Base-by-base conservation (phyloP, 192 early-diverging fungal species). In the Ambispora gerdemannii region DNA sequence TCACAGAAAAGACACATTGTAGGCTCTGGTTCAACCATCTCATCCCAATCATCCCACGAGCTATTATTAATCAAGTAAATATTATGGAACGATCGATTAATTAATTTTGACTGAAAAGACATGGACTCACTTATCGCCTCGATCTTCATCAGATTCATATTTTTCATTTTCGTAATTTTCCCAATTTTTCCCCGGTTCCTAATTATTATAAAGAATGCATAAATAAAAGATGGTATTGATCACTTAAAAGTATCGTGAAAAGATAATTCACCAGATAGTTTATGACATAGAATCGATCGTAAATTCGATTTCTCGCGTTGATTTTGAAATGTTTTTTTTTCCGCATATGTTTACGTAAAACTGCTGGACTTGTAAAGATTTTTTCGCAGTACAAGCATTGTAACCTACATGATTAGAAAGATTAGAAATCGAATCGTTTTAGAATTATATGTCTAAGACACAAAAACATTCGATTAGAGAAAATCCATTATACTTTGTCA, bases 241-340 rank as follows among this genome's bases (percentile, higher is more conserved):
- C 2, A 19, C 28, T 43, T 64, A 13, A 43, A n/a, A 43, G 7
- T 0, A 65, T 43, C 1, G 11, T 25, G 28, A 50, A 47, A 43
- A 8, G 17, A 24, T 49, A 4, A 60, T 19, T 47, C 15, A 65
- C 63, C 33, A 92, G 70, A 68, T 95, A 95, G 71, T 97, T 97
- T 70, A 95, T 88, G 24, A 97, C 88, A 73, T 95, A 97, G 79
- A 95, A 97, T 22, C 90, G 89, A 75, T 97, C 95, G 50, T 97
- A 97, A 38, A 90, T 81, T 51, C 85, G 86, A 80, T 97, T 97
- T 31, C 87, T 87, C 24, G 94, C 85, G 67, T 89, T 91, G 76
- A 97, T 93, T 78, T 93, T 91, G 77, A 97, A 97, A 78, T 97
- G 95, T 82, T 93, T 95, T 88, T 96, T 97, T 80, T 97, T 97